Evolutionary conservation across 257 asterid species (phyloP).

Genomic region (Nicotiana undulata): DNA sequence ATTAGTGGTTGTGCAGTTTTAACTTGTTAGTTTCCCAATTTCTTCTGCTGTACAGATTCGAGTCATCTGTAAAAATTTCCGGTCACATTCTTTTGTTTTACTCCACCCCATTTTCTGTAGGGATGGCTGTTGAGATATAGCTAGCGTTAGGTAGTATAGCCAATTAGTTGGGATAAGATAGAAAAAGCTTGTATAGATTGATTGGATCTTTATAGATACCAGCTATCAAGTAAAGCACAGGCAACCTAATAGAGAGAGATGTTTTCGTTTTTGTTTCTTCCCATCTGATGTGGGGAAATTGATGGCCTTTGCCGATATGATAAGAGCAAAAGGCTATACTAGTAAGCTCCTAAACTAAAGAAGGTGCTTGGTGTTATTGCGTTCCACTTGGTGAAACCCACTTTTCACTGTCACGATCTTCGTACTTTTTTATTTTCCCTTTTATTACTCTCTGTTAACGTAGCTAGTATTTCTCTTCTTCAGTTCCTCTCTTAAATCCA

Average conservation of each 20-base stretch:
- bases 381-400: not conserved
- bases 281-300: not conserved
- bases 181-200: not conserved
- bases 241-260: not conserved
- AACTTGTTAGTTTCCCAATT: not conserved
- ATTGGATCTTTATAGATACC: not conserved
- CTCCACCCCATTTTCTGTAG: slow-evolving; percentile 1
- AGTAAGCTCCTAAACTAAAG: not conserved
- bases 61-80: not conserved
- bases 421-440: not conserved
- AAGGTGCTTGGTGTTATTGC: not conserved
- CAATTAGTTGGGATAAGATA: not conserved
- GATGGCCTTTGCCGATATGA: not conserved
- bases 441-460: not conserved
- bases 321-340: not conserved
- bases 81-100: not conserved
- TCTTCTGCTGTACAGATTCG: not conserved
- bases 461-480: not conserved
- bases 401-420: not conserved
- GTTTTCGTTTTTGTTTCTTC: not conserved
- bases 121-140: slow-evolving; percentile 5
- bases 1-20: slow-evolving; percentile 26
- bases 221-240: not conserved
- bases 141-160: not conserved
- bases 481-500: not conserved